Base-by-base conservation (phyloP, 1,139 yeast genomes). In the Scheffersomyces segobiensis region DNA sequence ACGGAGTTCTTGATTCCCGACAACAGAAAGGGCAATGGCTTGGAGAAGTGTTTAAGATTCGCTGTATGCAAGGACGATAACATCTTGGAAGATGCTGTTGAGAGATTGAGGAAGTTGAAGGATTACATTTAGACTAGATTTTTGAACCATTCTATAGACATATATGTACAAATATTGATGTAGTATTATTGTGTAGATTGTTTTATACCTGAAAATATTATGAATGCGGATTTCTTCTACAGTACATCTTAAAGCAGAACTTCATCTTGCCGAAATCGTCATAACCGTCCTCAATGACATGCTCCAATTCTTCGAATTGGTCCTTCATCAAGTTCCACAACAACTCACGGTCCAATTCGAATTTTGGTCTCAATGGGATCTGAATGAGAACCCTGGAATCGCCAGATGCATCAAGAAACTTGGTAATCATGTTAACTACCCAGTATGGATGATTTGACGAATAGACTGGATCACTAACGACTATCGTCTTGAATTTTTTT, bases 41-140 rank as follows among this genome's bases (percentile, higher is more conserved):
- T 95, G 56, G 97, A 93, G 70, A 89, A 91, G 65, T 86, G 93
- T 71, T 79, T 95, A 62, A 86, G 99, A 71, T 93, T 95, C 73
- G 98, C 99, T 18, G 96, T 95, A 19, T 95, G 99, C 80, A 95
- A 95, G 77, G 97, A 90, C 67, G 96, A 95, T 70, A 79, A 78
- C 5, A 80, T 91, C 61, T 82, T 95, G 64, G 86, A 86, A 63
- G 92, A 89, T 64, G 98, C 98, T 0, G 97, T 89, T 20, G 83
- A 79, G 59, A 87, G 93, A 75, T 83, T 95, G 64, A 79, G 83
- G 65, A 84, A 83, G 52, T 82, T 95, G 67, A 89, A 89, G 75
- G 76, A 89, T 56, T 91, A 87, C 72, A 74, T 86, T 62, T 78
- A 68, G 50, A 20, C 18, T 48, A 17, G 24, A 20, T 14, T 48